Evolutionary conservation across 1,139 yeast species (phyloP), one percentile per base, ranked within the genome.

Genomic region (Saccharomyces pastorianus): DNA sequence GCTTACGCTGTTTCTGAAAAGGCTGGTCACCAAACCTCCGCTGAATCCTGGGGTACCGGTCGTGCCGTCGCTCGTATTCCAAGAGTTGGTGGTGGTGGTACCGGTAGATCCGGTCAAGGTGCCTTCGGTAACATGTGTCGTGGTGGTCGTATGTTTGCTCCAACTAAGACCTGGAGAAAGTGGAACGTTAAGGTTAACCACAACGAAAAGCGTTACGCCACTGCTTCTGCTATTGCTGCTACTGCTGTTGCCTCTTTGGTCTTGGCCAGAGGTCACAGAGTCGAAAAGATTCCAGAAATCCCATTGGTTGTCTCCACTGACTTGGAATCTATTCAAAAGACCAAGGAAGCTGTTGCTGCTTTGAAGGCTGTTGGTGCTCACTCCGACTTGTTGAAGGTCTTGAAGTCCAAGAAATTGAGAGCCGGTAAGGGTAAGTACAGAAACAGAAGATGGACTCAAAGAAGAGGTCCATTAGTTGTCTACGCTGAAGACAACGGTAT

Each of bases 71-170:
- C 99, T 82, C 93, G 99, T 85, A 91, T 93, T 79, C 99, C 99
- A 83, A 91, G 99, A 86, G 98, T 93, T 76, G 96, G 96, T 81
- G 99, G 99, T 83, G 91, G 96, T 77, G 99, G 99, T 88, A 93
- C 99, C 78, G 97, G 90, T 95, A 93, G 99, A 83, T 85, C 98
- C 68, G 99, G 99, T 79, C 99, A 93, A 82, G 99, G 91, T 79
- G 99, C 99, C 76, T 93, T 93, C 84, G 99, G 99, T 85, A 93
- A 93, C 95, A 93, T 93, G 99, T 93, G 99, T 86, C 93, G 99
- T 83, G 97, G 98, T 79, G 99, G 99, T 83, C 96, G 99, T 83
- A 93, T 93, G 98, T 93, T 93, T 75, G 97, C 99, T 79, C 99
- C 99, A 79, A 93, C 99, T 80, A 93, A 95, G 86, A 90, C 96